Conservation (phyloP, 1,284 basidiomycete species). For the Trichosporon coremiiforme region DNA sequence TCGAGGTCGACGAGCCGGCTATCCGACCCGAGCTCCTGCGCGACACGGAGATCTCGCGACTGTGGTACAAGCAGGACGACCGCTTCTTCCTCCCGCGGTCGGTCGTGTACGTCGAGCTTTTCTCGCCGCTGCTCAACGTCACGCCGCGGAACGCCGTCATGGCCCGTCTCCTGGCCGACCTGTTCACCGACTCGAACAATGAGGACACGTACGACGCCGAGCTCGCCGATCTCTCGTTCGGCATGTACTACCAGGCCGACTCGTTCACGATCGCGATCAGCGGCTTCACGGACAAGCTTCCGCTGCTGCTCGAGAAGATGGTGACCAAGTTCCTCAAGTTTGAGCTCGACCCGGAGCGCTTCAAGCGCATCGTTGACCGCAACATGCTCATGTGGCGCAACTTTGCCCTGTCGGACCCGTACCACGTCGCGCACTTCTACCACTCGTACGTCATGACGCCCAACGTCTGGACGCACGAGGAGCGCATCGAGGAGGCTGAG, state of each 20-base stretch:
- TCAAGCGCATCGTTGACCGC: constrained; percentile 83
- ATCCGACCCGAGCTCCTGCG: constrained; percentile 74
- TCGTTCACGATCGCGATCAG: constrained; percentile 71
- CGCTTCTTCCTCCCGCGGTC: constrained; percentile 91
- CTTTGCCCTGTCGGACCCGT: constrained; percentile 83
- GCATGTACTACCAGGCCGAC: constrained; percentile 67
- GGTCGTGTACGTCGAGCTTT: constrained; percentile 51
- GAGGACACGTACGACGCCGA: constrained; percentile 94
- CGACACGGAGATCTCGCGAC: constrained; percentile 68
- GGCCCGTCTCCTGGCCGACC: constrained; percentile 69
- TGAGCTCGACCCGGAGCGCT: constrained; percentile 69
- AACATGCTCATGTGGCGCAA: constrained; percentile 71
- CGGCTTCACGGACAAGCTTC: constrained; percentile 95
- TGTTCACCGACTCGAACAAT: constrained; percentile 84
- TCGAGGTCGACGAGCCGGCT: constrained; percentile 66
- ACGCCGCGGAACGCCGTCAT: constrained; percentile 54
- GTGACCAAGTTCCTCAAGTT: constrained; percentile 72
- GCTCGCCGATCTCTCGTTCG: constrained; percentile 83
- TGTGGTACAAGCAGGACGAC: constrained; percentile 98
- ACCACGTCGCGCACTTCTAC: constrained; percentile 78
- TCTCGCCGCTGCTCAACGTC: constrained; percentile 53
- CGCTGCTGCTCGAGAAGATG: constrained; percentile 74
- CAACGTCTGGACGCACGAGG: constrained; percentile 74
- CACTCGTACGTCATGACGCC: constrained; percentile 70
- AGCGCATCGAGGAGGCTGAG: constrained; percentile 75